Conservation (phyloP, 2,329 filamentous ascomycete genomes). For the Cadophora luteo-olivacea region DNA sequence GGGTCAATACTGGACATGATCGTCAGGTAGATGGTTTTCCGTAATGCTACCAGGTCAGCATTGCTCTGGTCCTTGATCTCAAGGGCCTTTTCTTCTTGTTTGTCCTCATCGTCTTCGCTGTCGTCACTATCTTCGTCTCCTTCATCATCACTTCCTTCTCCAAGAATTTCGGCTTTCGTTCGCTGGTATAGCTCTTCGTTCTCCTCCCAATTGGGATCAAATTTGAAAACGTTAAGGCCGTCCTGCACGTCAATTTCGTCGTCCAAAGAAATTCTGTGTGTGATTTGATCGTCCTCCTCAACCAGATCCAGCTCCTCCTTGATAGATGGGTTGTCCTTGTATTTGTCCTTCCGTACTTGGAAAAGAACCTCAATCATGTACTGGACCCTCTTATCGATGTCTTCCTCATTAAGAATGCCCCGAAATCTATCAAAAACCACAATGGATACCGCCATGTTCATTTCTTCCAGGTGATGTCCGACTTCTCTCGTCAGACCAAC, state of each 20-base stretch:
- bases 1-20: slow-evolving; percentile 97
- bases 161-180: slow-evolving; percentile 91
- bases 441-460: slow-evolving; percentile 86
- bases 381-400: slow-evolving; percentile 97
- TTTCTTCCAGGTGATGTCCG: slow-evolving; percentile 92
- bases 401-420: slow-evolving; percentile 93
- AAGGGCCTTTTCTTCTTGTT: slow-evolving; percentile 79
- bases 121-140: slow-evolving; percentile 71
- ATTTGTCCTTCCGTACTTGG: slow-evolving; percentile 93
- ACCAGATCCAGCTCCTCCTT: slow-evolving; percentile 94
- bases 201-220: slow-evolving; percentile 86
- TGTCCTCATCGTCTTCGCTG: slow-evolving; percentile 73
- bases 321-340: slow-evolving; percentile 91
- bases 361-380: slow-evolving; percentile 99
- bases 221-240: slow-evolving; percentile 93
- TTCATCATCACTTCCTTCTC: slow-evolving; percentile 87
- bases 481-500: slow-evolving; percentile 93
- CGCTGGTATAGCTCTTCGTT: slow-evolving; percentile 90
- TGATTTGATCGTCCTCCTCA: slow-evolving; percentile 98
- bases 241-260: slow-evolving; percentile 87
- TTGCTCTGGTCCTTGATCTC: slow-evolving; percentile 99
- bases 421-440: slow-evolving; percentile 96
- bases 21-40: slow-evolving; percentile 93
- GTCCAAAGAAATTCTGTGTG: slow-evolving; percentile 82
- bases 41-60: slow-evolving; percentile 90